Conservation (phyloP, 2,329 filamentous ascomycete genomes). For the Alternaria triticimaculans region DNA sequence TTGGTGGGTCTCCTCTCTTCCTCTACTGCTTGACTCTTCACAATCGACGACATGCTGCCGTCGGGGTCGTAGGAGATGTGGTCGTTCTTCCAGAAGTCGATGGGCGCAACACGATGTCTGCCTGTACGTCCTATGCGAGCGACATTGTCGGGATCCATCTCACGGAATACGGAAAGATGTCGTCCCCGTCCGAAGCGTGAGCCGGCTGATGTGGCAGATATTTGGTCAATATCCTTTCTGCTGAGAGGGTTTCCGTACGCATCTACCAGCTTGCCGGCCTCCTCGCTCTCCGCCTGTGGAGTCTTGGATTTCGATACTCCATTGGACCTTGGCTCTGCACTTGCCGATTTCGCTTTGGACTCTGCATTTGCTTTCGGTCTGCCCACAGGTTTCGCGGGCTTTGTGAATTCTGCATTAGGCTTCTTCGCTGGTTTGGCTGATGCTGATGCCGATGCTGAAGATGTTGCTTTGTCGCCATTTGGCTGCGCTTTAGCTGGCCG, state of each 20-base stretch:
- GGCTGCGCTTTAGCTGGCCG: slow-evolving; percentile 31
- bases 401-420: slow-evolving; percentile 33
- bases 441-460: not conserved
- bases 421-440: slow-evolving; percentile 19
- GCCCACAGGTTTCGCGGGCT: slow-evolving; percentile 27
- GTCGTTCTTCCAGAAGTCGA: slow-evolving; percentile 89
- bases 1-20: slow-evolving; percentile 42
- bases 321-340: slow-evolving; percentile 25
- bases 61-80: slow-evolving; percentile 72
- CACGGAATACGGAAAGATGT: slow-evolving; percentile 44
- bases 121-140: slow-evolving; percentile 66
- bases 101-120: slow-evolving; percentile 76
- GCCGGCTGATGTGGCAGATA: slow-evolving; percentile 40
- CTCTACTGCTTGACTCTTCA: slow-evolving; percentile 71
- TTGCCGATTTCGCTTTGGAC: slow-evolving; percentile 18
- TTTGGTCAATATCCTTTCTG: slow-evolving; percentile 42
- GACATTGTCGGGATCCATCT: slow-evolving; percentile 39
- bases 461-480: slow-evolving; percentile 18
- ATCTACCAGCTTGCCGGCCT: slow-evolving; percentile 42
- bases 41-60: slow-evolving; percentile 76
- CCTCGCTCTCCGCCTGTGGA: slow-evolving; percentile 5
- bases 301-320: slow-evolving; percentile 11
- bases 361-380: slow-evolving; percentile 34
- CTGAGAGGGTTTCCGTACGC: slow-evolving; percentile 40
- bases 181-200: slow-evolving; percentile 44